Evolutionary conservation across 139 green algal species (phyloP), one percentile per base, ranked within the genome.

Genomic region (Chlorella sp.): DNA sequence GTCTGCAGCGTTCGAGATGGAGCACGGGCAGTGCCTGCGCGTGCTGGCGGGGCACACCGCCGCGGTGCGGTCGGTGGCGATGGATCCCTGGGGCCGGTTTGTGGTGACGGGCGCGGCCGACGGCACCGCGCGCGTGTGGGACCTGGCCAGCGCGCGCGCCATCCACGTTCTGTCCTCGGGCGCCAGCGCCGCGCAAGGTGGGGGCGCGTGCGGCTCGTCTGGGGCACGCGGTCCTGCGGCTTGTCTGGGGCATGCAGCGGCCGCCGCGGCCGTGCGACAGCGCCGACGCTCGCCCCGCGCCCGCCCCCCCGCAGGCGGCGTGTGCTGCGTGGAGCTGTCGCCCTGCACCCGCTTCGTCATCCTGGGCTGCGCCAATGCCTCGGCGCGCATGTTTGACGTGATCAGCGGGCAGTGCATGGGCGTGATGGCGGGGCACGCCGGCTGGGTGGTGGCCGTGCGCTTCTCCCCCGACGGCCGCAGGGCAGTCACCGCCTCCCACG

Each of bases 391-490:
- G 35, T 94, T 87, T 81, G 88, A 95, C 65, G 77, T 88, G 48
- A 68, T 73, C 14, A 71, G 42, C 36, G 80, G 85, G 6, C 43
- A 72, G 66, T 86, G 76, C 58, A 58, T 87, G 56, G 69, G 80
- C 23, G 76, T 84, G n/a, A 67, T 93, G 82, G 60, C 83, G 51
- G 90, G 90, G 0, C 90, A 95, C 83, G 87, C 62, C 15, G 85
- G 87, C 51, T 94, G 89, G 89, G 76, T 92, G 38, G 74, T 81
- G 29, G 69, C 50, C 33, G 77, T 84, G 17, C 72, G 40, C 0
- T 48, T 88, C 61, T 82, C 82, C 36, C 46, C 66, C 2, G 78
- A 83, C 36, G 76, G 69, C 46, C 63, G 71, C 6, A 60, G 27
- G 17, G 77, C 67, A 0, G 25, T 86, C 35, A 86, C 80, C 11